These are phyloP conservation scores for Stachybotrys chartarum DNA, from an alignment of 2,329 filamentous ascomycete genomes.

Conservation along the genomic window DNA sequence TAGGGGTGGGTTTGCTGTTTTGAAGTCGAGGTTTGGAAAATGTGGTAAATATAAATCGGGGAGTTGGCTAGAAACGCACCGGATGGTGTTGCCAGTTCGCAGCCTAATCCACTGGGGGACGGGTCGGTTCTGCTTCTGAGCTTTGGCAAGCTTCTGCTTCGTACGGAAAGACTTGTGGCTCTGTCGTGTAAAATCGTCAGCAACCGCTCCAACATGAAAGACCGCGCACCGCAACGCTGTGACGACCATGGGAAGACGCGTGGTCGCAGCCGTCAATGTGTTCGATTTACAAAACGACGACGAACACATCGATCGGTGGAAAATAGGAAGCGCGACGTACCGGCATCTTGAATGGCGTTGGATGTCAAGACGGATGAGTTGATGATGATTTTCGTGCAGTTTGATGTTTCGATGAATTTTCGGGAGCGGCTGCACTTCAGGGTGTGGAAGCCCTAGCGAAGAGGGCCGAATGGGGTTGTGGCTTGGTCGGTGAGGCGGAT, in stretches of 20 bases:
- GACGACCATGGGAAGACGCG: too few species aligned
- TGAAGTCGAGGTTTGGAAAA: too few species aligned
- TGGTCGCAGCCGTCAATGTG: too few species aligned
- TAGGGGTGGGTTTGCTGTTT: background rate
- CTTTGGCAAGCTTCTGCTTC: constrained; percentile 99
- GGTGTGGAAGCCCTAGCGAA: constrained; percentile 30
- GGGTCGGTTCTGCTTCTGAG: constrained; percentile 99
- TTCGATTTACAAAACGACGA: too few species aligned
- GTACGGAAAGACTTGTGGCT: constrained; percentile 99
- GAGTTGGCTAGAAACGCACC: constrained; percentile 55
- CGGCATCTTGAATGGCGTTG: constrained; percentile 33
- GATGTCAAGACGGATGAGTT: constrained; percentile 28
- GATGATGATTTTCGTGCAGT: constrained; percentile 23
- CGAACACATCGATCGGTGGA: background rate
- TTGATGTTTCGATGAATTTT: constrained; percentile 23
- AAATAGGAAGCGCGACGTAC: constrained; percentile 20
- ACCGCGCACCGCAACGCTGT: too few species aligned
- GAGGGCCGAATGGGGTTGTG: background rate
- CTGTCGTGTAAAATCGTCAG: constrained; percentile 40
- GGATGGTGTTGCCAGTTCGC: constrained; percentile 97
- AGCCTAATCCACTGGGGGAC: constrained; percentile 99
- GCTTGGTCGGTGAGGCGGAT: background rate
- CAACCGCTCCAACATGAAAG: constrained; percentile 2
- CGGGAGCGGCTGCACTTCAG: constrained; percentile 21
- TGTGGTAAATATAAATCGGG: background rate